Base-by-base conservation (phyloP, 2,329 filamentous ascomycete genomes). In the Helminthosporium solani region DNA sequence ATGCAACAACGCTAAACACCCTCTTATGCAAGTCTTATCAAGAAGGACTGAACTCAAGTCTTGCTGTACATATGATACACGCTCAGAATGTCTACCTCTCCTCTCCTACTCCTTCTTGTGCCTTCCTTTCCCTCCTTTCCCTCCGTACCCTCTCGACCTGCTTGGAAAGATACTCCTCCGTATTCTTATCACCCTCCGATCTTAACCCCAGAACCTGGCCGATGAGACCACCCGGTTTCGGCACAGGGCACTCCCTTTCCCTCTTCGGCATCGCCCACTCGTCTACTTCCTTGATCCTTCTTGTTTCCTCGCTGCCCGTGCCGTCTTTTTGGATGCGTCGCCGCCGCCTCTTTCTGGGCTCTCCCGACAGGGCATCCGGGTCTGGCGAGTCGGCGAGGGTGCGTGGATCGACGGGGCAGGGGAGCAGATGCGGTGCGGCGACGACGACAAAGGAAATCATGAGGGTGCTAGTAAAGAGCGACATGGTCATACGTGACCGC, bases 381-480 rank as follows among this genome's bases (percentile, higher is more conserved):
- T 68, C 61, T 39, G 63, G 42, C 14, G 84, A 84, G 68, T 96
- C 91, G 58, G 89, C 87, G 60, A 87, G 86, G 27, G 84, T 82
- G 54, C 88, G 81, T 2, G 88, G 88, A 36, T 75, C 73, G 21
- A 90, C 88, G 1, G 94, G 94, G 67, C 94, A 99, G 1, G 94
- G 94, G 15, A 99, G 81, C 23, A 95, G 67, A 70, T 99, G 94
- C 18, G 94, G 94, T 35, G 96, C 78, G 23, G 83, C 89, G 42
- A 99, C 94, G 52, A 99, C 91, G 53, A 96, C 81, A 71, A 99
- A 96, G 58, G 88, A 94, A 25, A 90, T 85, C 52, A 88, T 79
- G 44, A 97, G 81, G 1, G 92, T 97, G n/a, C 87, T 89, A 40
- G 90, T 90, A 75, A 99, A 99, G 50, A 99, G 85, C 36, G 90